phyloP scores from a whole-genome alignment of 371 early-diverging fungal species.

The Nematocida ironsii region DNA sequence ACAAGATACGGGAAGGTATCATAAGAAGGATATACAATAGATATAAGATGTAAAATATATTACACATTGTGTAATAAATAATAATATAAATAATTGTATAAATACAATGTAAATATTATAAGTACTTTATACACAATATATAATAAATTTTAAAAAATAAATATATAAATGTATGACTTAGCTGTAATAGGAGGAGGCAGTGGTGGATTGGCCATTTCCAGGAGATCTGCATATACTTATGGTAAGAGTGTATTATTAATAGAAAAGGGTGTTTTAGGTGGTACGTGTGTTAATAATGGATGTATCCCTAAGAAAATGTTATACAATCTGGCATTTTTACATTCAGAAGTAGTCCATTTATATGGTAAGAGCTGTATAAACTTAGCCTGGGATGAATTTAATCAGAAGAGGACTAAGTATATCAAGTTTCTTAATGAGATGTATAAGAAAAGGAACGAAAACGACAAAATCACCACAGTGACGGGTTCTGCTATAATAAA shows the following conservation, averaged over 20 bases:
- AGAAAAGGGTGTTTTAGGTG: constrained; percentile 73
- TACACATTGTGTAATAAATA: no score
- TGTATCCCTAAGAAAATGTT: constrained; percentile 97
- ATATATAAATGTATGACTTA: constrained; percentile 43
- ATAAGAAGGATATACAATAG: no score
- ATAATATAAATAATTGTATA: no score
- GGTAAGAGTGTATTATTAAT: constrained; percentile 83
- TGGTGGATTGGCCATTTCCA: constrained; percentile 80
- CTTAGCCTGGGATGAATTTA: constrained; percentile 72
- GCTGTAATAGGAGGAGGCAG: constrained; percentile 66
- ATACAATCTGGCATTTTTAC: constrained; percentile 76
- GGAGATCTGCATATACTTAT: constrained; percentile 79
- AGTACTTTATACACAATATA: no score
- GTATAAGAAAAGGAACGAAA: constrained; percentile 80
- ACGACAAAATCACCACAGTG: constrained; percentile 78
- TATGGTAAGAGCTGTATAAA: background rate
- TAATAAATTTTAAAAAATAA: no score
- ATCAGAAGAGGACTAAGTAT: constrained; percentile 85
- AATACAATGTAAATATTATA: no score
- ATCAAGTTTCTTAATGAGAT: constrained; percentile 87
- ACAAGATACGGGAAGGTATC: no score
- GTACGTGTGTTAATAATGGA: constrained; percentile 71
- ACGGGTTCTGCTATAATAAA: constrained; percentile 77
- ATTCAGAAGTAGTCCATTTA: constrained; percentile 11
- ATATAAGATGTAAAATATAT: no score